phyloP scores from a whole-genome alignment of 2,329 filamentous ascomycete species.

The Hirsutella thompsonii region DNA sequence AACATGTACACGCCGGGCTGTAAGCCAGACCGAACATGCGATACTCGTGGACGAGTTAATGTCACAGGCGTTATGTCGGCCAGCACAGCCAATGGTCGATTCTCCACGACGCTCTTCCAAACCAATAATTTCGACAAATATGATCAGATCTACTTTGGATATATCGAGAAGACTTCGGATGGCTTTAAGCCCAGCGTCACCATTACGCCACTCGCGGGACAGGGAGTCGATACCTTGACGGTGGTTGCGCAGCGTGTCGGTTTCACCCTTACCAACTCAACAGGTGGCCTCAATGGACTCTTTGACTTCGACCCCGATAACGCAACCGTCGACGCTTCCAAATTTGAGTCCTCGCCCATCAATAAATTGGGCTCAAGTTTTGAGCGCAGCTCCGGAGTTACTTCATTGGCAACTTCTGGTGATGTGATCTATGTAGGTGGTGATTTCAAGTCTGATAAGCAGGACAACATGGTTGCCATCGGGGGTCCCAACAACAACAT shows the following conservation, averaged over 20 bases:
- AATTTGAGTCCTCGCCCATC: constrained; percentile 61
- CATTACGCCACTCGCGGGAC: constrained; percentile 53
- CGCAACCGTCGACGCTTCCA: constrained; percentile 38
- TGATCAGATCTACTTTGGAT: constrained; percentile 79
- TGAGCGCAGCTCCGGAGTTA: constrained; percentile 52
- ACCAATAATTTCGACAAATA: constrained; percentile 97
- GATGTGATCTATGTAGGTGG: constrained; percentile 66
- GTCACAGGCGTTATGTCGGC: constrained; percentile 60
- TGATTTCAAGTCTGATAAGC: constrained; percentile 60
- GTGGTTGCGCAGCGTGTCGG: constrained; percentile 84
- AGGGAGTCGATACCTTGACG: constrained; percentile 48
- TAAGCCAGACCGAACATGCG: constrained; percentile 63
- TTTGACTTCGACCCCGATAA: constrained; percentile 69
- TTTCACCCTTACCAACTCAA: constrained; percentile 61
- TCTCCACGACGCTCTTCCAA: constrained; percentile 60
- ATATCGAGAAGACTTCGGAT: constrained; percentile 60
- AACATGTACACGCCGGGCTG: constrained; percentile 91
- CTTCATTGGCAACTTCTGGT: constrained; percentile 50
- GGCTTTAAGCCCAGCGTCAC: constrained; percentile 74
- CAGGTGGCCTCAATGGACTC: constrained; percentile 73
- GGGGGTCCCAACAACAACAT: constrained; percentile 44
- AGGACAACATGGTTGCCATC: constrained; percentile 68
- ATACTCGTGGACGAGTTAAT: constrained; percentile 65
- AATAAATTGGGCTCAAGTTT: constrained; percentile 65
- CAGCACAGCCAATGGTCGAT: constrained; percentile 29